These are phyloP conservation scores for Lactifluus hygrophoroides DNA, from an alignment of 768 basidiomycete genomes.

Conservation along the genomic window DNA sequence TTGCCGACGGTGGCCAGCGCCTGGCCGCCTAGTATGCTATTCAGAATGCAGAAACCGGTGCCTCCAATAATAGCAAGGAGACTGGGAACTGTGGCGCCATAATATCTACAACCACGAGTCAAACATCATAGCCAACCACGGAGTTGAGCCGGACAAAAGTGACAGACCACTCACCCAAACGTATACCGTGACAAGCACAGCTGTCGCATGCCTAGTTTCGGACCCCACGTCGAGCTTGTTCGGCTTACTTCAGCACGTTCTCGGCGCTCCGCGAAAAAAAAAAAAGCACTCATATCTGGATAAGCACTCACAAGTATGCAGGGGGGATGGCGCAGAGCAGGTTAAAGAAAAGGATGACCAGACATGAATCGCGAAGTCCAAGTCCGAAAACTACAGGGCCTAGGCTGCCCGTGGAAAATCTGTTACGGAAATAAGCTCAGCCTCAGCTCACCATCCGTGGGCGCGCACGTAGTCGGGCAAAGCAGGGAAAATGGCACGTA, in stretches of 20 bases:
- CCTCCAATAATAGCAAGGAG: conserved; percentile 42
- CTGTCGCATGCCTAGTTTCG: conserved; percentile 70
- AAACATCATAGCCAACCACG: neutral
- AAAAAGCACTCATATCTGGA: neutral
- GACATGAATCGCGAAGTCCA: conserved; percentile 36
- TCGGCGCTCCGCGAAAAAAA: no score
- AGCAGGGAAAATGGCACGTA: conserved; percentile 15
- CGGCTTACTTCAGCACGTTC: neutral
- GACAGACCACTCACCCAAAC: conserved; percentile 38
- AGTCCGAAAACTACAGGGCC: conserved; percentile 39
- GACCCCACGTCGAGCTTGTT: conserved; percentile 58
- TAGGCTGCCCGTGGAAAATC: conserved; percentile 41
- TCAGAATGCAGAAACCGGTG: conserved; percentile 50
- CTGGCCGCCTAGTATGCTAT: conserved; percentile 56
- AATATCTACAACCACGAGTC: conserved; percentile 36
- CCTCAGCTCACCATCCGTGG: neutral
- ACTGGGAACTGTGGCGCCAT: conserved; percentile 41
- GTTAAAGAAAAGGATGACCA: conserved; percentile 41
- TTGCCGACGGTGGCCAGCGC: conserved; percentile 43
- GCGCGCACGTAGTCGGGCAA: neutral
- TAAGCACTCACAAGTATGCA: conserved; percentile 33
- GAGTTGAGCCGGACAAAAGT: neutral
- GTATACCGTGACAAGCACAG: conserved; percentile 67
- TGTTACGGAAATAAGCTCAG: conserved; percentile 9
- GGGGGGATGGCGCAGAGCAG: conserved; percentile 35